Evolutionary conservation across 2,329 filamentous ascomycete genomes (phyloP).

Genomic region (Tolypocladium capitatum): DNA sequence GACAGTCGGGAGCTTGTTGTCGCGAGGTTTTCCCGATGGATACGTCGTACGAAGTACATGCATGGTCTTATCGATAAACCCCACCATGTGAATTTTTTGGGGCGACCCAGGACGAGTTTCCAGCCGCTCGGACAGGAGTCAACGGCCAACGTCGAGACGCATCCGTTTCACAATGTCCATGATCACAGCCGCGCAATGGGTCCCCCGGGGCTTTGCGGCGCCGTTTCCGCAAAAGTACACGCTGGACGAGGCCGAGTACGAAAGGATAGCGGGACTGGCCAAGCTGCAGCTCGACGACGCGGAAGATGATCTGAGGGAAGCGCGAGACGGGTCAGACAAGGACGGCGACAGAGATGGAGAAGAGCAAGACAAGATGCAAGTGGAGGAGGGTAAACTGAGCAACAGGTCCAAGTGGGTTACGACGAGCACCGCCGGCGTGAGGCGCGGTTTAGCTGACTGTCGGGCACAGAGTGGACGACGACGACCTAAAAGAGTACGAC

Average conservation of each 20-base stretch:
- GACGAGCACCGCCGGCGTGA: neutral
- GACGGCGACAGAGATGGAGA: slow-evolving; percentile 13
- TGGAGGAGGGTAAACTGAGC: slow-evolving; percentile 1
- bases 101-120: neutral
- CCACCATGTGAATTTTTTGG: slow-evolving; percentile 22
- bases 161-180: slow-evolving; percentile 41
- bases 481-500: slow-evolving; percentile 91
- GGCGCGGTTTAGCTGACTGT: slow-evolving; percentile 6
- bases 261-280: slow-evolving; percentile 60
- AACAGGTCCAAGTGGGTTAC: slow-evolving; percentile 3
- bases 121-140: too few species aligned
- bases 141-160: slow-evolving; percentile 5
- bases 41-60: too few species aligned
- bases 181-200: slow-evolving; percentile 67
- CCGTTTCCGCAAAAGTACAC: slow-evolving; percentile 64
- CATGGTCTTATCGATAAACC: slow-evolving; percentile 25
- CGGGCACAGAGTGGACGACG: slow-evolving; percentile 48
- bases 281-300: slow-evolving; percentile 82
- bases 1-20: neutral
- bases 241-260: slow-evolving; percentile 62
- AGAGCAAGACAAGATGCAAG: slow-evolving; percentile 22
- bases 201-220: slow-evolving; percentile 62
- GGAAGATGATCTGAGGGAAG: slow-evolving; percentile 69
- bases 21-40: slow-evolving; percentile 12
- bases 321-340: slow-evolving; percentile 24